Evolutionary conservation across 257 asterid genomes (phyloP).

Genomic region (Buddleja alternifolia): DNA sequence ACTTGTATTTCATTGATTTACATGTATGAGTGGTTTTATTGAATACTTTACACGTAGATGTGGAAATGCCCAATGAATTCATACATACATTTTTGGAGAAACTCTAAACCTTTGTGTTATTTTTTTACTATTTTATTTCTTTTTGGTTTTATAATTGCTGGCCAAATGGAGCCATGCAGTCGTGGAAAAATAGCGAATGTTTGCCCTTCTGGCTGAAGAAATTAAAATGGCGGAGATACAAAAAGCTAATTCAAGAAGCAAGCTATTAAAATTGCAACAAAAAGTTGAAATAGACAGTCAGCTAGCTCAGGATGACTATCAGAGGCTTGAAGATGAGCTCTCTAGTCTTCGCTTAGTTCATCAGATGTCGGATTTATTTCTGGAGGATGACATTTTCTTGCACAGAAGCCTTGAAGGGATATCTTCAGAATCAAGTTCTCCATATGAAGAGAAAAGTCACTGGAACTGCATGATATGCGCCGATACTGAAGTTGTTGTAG

Average conservation of each 20-base stretch:
- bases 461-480: conserved; percentile 35
- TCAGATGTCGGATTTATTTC: conserved; percentile 12
- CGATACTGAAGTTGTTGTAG: conserved; percentile 28
- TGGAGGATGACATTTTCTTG: conserved; percentile 8
- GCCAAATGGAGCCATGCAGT: conserved; percentile 27
- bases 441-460: not conserved
- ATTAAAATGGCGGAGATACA: conserved; percentile 14
- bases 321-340: conserved; percentile 35
- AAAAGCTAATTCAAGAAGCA: conserved; percentile 15
- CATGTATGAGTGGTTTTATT: too few relatives aligned
- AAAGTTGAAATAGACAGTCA: conserved; percentile 29
- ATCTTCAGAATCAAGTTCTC: conserved; percentile 5
- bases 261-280: conserved; percentile 23
- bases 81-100: not conserved
- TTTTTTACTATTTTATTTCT: not conserved
- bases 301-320: conserved; percentile 19
- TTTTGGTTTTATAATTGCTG: conserved; percentile 21
- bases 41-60: too few relatives aligned
- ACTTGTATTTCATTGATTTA: too few relatives aligned
- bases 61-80: too few relatives aligned
- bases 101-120: conserved; percentile 17
- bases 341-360: conserved; percentile 18
- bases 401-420: conserved; percentile 3
- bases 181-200: conserved; percentile 22
- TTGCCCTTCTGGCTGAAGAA: conserved; percentile 30